Conservation (phyloP, 257 asterid genomes). For the Solanum paucissectum region DNA sequence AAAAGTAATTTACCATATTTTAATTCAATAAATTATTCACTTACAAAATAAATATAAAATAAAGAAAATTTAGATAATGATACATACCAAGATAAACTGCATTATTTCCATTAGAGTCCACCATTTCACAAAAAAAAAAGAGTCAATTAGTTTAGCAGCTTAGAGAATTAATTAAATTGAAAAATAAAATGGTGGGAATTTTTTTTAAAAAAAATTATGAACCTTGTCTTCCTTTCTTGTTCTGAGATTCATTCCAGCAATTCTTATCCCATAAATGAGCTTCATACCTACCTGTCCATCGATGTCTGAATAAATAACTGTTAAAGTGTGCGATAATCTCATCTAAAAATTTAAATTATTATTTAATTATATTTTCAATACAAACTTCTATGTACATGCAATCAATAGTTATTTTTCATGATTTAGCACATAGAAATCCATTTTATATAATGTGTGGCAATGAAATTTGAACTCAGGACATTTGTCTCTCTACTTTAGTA, state of each 20-base stretch:
- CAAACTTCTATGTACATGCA: not conserved
- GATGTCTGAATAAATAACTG: slow-evolving; percentile 32
- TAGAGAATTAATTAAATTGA: not conserved
- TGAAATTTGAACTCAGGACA: not conserved
- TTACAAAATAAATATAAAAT: not conserved
- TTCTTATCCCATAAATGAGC: slow-evolving; percentile 95
- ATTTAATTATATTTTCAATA: not conserved
- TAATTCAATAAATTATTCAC: not conserved
- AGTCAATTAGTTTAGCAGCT: not conserved
- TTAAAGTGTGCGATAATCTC: not conserved
- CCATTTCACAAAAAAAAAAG: not conserved
- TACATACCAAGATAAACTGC: slow-evolving; percentile 77
- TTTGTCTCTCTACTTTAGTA: no score
- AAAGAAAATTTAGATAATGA: not conserved
- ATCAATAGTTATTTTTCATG: not conserved
- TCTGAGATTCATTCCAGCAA: slow-evolving; percentile 88
- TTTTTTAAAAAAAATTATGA: not conserved
- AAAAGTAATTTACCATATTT: not conserved
- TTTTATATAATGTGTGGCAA: not conserved
- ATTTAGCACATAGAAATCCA: not conserved
- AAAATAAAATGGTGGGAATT: not conserved
- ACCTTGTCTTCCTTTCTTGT: slow-evolving; percentile 98
- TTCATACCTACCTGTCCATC: slow-evolving; percentile 87
- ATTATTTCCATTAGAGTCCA: not conserved
- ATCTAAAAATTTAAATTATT: not conserved